Base-by-base conservation (phyloP, 805 yeast species). In the Spathaspora sp. region DNA sequence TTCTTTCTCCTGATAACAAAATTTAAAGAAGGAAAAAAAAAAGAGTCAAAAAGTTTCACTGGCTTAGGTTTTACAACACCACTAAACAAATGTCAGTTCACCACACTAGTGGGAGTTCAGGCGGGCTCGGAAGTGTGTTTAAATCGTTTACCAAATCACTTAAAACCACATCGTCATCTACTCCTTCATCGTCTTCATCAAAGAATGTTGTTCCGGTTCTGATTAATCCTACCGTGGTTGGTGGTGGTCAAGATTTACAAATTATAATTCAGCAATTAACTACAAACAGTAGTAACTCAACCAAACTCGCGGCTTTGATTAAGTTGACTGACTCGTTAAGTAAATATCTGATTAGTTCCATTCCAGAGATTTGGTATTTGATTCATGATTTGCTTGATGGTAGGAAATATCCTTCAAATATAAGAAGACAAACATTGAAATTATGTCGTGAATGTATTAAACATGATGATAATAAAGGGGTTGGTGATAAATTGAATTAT, bases 311-410 rank as follows among this genome's bases (percentile, higher is more conserved):
- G 1, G 83, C 87, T 0, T 83, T 87, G 0, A 71, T 70, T 1
- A 65, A 75, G 18, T 65, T 89, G 42, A 68, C 79, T 6, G 75
- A 75, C 1, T 71, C 81, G 2, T 65, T 89, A 2, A 76, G 76
- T 19, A 78, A 75, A 46, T 76, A 75, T 47, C 71, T 84, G 2
- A 76, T 83, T 2, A 74, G 85, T 0, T 78, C 86, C 2, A 75
- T 88, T 3, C 83, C 89, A 0, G 91, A 87, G 55, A 74, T 89
- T 1, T 89, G 97, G 97, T 82, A 85, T 63, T 68, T 83, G 48
- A 85, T 86, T 0, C 70, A 79, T 53, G 80, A 77, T 48, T 66
- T 85, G 63, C 73, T 87, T 48, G 69, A 70, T 6, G 64, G 73
- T 3, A 67, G 85, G 26, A 51, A 58, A 5, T 64, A 61, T 38